Percentiles rank a stretch among this genome's conserved stretches.
These are phyloP conservation scores for Mycena sp. DNA, from an alignment of 1,284 basidiomycete genomes.

Conservation along the genomic window DNA sequence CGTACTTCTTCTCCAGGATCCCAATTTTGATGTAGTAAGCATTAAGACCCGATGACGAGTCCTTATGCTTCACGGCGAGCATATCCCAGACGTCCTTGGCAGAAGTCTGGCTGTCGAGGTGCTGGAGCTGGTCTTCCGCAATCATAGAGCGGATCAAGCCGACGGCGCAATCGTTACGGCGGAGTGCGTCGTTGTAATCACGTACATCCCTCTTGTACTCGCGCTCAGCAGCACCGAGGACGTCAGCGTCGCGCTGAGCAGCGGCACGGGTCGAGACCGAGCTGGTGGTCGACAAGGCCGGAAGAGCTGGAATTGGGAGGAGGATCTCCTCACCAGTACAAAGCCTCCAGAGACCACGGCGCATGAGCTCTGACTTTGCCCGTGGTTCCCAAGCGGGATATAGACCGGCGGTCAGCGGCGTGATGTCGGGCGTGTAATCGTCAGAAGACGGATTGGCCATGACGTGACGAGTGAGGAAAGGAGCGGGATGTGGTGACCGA, in stretches of 20 bases:
- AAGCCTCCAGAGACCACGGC: background rate
- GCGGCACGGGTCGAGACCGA: background rate
- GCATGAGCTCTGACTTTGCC: background rate
- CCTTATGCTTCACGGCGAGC: background rate
- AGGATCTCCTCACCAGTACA: background rate
- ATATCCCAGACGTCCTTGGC: background rate
- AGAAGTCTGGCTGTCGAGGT: background rate
- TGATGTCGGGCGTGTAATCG: background rate
- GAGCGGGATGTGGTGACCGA: background rate
- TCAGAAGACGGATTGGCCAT: background rate
- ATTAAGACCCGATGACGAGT: background rate
- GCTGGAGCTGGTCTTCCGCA: background rate
- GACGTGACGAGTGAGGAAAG: background rate
- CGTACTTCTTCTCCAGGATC: background rate
- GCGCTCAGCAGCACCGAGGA: no score
- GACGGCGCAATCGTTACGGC: background rate
- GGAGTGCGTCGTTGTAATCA: background rate
- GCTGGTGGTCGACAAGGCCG: background rate
- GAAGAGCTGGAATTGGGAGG: background rate
- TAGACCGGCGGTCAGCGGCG: background rate
- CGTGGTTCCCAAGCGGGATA: background rate
- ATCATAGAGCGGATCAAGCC: background rate
- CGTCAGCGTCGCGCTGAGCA: no score
- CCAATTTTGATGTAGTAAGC: background rate
- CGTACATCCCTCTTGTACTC: background rate